Base-by-base conservation (phyloP, 768 basidiomycete species). In the Leucosporidium creatinivorum region DNA sequence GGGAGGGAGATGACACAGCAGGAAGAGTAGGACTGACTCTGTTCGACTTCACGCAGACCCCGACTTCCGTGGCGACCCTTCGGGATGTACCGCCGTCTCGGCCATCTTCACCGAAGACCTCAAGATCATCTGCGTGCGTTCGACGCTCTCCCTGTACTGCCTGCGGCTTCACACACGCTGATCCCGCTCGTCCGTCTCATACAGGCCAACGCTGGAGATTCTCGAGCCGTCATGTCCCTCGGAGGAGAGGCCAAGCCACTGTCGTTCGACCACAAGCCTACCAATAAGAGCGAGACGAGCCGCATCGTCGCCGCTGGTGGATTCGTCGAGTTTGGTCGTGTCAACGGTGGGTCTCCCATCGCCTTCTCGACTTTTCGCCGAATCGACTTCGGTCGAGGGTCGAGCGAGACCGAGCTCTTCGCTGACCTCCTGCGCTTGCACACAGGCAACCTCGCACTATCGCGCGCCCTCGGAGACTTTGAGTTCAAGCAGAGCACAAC, bases 121-220 rank as follows among this genome's bases (percentile, higher is more conserved):
- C 50, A 86, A 87, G 78, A 86, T 94, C 71, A 78, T 80, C 62
- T 75, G 76, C 60, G 77, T 79, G 28, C 66, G 69, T 69, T 30
- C 36, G 12, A 18, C 21, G n/a, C 31, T 15, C 28, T 58, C 48
- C 1, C 23, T 8, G 8, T 10, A 1, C 57, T 28, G 10, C 47
- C 49, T 56, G 19, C 39, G n/a, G n/a, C n/a, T n/a, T n/a, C n/a
- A n/a, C n/a, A n/a, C 62, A 63, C 23, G 49, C 3, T 31, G 10
- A 17, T n/a, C 39, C 25, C 33, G n/a, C 3, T 13, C 51, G 5
- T 21, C 33, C 39, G 13, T 26, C 3, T 39, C n/a, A 2, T 18
- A 33, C 75, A 97, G 94, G 96, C 96, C 28, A 99, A 99, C 78
- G 91, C 96, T 28, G 96, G 96, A 51, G 96, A 99, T 80, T 98